Conservation (phyloP, 176 grass and related monocot species). For the Oryza meridionalis region DNA sequence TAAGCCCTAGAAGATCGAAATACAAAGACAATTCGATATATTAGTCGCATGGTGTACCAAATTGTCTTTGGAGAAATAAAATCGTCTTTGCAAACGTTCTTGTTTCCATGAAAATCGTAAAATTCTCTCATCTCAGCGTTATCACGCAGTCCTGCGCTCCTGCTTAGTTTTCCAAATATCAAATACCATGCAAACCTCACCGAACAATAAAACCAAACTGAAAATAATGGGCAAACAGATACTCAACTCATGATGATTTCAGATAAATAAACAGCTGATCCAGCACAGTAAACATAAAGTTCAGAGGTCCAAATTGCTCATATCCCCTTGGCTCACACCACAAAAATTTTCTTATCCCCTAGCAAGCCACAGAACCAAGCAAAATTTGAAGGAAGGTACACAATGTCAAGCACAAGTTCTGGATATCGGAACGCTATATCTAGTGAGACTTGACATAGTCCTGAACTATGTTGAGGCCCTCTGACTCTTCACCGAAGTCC, state of each 20-base stretch:
- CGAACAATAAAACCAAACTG: not conserved
- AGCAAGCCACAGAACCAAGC: constrained; percentile 33
- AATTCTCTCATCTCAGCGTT: no score
- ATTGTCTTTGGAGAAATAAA: no score
- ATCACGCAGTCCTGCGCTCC: no score
- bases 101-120: no score
- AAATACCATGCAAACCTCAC: not conserved
- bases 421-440: constrained; percentile 23
- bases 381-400: constrained; percentile 24
- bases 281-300: constrained; percentile 37
- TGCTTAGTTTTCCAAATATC: not conserved
- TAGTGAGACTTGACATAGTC: constrained; percentile 79
- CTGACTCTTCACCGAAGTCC: constrained; percentile 89
- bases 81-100: no score
- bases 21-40: no score
- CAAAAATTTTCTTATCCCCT: constrained; percentile 14
- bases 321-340: constrained; percentile 23
- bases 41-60: no score
- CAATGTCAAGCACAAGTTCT: constrained; percentile 14
- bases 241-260: constrained; percentile 14
- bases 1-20: no score
- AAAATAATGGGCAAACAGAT: not conserved
- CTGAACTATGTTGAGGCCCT: constrained; percentile 90
- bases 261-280: constrained; percentile 7
- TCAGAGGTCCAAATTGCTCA: constrained; percentile 16